A percentile compares a stretch with the other conserved stretches of the same genome.
Evolutionary conservation across 2,329 filamentous ascomycete species (phyloP).

Genomic region (Blastomyces silverae): DNA sequence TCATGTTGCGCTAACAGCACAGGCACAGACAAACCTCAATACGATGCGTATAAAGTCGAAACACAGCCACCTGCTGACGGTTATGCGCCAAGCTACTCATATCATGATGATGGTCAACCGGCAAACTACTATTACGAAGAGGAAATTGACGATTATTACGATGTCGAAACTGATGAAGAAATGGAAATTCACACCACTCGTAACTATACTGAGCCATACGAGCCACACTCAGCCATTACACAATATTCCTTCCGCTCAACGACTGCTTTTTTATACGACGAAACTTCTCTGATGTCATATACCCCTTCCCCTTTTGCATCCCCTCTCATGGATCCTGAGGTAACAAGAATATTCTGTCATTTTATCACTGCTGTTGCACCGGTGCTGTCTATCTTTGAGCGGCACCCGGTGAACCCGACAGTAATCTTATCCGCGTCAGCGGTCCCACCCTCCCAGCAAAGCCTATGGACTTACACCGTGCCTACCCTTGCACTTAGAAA

Average conservation of each 20-base stretch:
- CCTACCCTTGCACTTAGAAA: constrained; percentile 76
- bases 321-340: constrained; percentile 72
- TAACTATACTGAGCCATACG: constrained; percentile 26
- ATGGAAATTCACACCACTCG: constrained; percentile 39
- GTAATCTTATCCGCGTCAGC: constrained; percentile 57
- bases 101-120: background rate
- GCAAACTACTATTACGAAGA: constrained; percentile 41
- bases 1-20: background rate
- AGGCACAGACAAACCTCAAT: background rate
- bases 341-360: constrained; percentile 78
- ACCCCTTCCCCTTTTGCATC: constrained; percentile 58
- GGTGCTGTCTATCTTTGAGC: constrained; percentile 78
- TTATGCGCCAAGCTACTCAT: background rate
- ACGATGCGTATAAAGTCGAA: background rate
- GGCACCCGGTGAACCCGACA: constrained; percentile 66
- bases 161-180: constrained; percentile 57
- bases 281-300: constrained; percentile 56
- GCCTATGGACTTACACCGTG: constrained; percentile 65
- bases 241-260: constrained; percentile 46
- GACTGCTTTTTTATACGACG: constrained; percentile 43
- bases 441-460: constrained; percentile 54
- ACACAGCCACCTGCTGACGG: background rate
- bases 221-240: constrained; percentile 36
- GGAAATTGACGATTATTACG: constrained; percentile 56
- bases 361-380: constrained; percentile 86